Evolutionary conservation across 2,329 filamentous ascomycete species (phyloP).

Genomic region (Neofusicoccum laricinum): DNA sequence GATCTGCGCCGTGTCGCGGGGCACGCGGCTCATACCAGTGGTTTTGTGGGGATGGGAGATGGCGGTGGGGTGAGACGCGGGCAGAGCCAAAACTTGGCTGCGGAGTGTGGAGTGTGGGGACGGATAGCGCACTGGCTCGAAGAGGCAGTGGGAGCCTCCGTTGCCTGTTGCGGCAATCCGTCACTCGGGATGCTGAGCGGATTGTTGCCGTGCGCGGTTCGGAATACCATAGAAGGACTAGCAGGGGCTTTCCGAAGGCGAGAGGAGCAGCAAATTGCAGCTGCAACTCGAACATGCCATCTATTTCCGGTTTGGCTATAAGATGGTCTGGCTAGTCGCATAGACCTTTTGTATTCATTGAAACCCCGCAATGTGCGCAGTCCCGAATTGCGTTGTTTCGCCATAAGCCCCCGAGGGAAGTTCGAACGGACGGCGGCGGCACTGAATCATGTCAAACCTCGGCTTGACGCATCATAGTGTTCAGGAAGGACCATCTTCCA

Average conservation of each 20-base stretch:
- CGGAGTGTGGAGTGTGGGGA: conserved; percentile 9
- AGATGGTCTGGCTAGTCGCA: background rate
- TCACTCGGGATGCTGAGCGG: background rate
- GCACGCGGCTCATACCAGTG: background rate
- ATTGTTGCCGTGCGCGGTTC: background rate
- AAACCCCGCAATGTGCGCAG: too few relatives aligned
- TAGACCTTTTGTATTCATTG: background rate
- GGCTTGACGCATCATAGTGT: too few relatives aligned
- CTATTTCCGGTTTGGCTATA: too few relatives aligned
- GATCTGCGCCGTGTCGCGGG: conserved; percentile 4
- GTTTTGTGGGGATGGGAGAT: conserved; percentile 5
- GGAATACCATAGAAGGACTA: background rate
- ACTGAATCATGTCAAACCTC: background rate
- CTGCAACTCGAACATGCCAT: too few relatives aligned
- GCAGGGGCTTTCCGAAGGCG: background rate
- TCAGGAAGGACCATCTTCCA: background rate
- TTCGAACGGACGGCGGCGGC: background rate
- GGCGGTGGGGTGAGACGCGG: conserved; percentile 5
- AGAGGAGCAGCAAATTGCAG: too few relatives aligned
- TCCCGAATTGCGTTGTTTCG: background rate
- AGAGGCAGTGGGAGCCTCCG: background rate
- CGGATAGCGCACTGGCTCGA: background rate
- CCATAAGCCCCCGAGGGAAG: background rate
- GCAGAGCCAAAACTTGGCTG: conserved; percentile 1
- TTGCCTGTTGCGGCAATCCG: background rate